Conservation (phyloP, 2,329 filamentous ascomycete species). For the Penicillium concentricum region DNA sequence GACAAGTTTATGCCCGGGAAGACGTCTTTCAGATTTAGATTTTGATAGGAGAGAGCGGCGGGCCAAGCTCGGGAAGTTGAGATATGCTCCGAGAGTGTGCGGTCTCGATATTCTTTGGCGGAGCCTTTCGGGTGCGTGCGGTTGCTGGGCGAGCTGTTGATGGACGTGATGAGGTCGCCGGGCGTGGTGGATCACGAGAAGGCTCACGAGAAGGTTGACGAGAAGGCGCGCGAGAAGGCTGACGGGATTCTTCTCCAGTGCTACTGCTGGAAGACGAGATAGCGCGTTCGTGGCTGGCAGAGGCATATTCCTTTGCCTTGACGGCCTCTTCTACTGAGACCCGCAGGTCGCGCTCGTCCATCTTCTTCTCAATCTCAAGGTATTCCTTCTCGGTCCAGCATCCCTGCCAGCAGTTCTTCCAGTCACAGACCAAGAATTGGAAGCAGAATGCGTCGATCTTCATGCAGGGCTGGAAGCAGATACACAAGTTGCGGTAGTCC, state of each 20-base stretch:
- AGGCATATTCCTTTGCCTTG: slow-evolving; percentile 17
- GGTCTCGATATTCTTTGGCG: slow-evolving; percentile 36
- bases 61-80: slow-evolving; percentile 49
- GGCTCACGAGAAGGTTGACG: neutral
- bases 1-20: neutral
- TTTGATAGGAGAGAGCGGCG: slow-evolving; percentile 49
- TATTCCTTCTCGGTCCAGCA: slow-evolving; percentile 86
- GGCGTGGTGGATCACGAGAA: slow-evolving; percentile 15
- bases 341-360: slow-evolving; percentile 34
- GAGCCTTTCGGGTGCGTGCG: slow-evolving; percentile 31
- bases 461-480: slow-evolving; percentile 96
- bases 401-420: slow-evolving; percentile 95
- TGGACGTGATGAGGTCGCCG: slow-evolving; percentile 30
- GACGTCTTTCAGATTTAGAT: slow-evolving; percentile 44
- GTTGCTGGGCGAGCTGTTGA: slow-evolving; percentile 27
- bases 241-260: slow-evolving; percentile 34
- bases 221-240: neutral
- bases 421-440: slow-evolving; percentile 90
- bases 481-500: slow-evolving; percentile 93
- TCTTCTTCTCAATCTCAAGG: slow-evolving; percentile 57
- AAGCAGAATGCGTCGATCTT: slow-evolving; percentile 95
- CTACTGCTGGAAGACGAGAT: slow-evolving; percentile 66
- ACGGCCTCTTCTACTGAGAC: slow-evolving; percentile 25
- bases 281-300: slow-evolving; percentile 53
- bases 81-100: slow-evolving; percentile 39